Evolutionary conservation across 2,329 filamentous ascomycete genomes (phyloP).

Genomic region (Grosmannia penicillata): DNA sequence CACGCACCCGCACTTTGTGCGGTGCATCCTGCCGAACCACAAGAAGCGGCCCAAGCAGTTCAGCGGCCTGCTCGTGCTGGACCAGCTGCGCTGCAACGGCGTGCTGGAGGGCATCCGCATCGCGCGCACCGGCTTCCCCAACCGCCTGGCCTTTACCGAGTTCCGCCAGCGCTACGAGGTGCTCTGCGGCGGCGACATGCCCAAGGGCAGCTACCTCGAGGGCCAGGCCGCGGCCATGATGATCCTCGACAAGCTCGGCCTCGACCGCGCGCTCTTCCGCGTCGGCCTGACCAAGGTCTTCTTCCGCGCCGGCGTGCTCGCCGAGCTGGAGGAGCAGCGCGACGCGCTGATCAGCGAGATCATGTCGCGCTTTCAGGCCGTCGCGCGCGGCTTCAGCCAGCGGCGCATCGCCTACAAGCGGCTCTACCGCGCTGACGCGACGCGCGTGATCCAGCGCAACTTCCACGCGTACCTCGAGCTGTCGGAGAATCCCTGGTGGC

Average conservation of each 20-base stretch:
- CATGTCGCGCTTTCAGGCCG: slow-evolving; percentile 82
- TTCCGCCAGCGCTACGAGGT: slow-evolving; percentile 95
- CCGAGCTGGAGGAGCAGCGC: slow-evolving; percentile 90
- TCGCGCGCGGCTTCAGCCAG: slow-evolving; percentile 80
- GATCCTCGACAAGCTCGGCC: slow-evolving; percentile 76
- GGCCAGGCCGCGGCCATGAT: slow-evolving; percentile 72
- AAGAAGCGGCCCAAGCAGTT: slow-evolving; percentile 94
- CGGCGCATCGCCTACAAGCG: slow-evolving; percentile 82
- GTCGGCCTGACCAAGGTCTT: slow-evolving; percentile 96
- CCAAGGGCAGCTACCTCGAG: slow-evolving; percentile 49
- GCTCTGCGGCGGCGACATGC: slow-evolving; percentile 45
- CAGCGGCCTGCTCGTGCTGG: slow-evolving; percentile 79
- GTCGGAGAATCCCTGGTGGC: slow-evolving; percentile 94
- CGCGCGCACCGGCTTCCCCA: slow-evolving; percentile 91
- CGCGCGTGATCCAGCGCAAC: slow-evolving; percentile 86
- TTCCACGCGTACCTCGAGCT: slow-evolving; percentile 85
- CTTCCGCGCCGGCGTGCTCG: slow-evolving; percentile 89
- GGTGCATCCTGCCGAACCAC: slow-evolving; percentile 95
- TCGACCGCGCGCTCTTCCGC: slow-evolving; percentile 78
- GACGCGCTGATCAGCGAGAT: slow-evolving; percentile 88
- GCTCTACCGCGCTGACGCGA: slow-evolving; percentile 86
- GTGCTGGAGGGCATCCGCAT: slow-evolving; percentile 98
- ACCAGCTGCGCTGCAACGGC: slow-evolving; percentile 97
- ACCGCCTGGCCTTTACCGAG: slow-evolving; percentile 79
- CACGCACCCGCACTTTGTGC: slow-evolving; percentile 95